Conservation (phyloP, 1,284 basidiomycete genomes). For the Sanguinoderma infundibulare region DNA sequence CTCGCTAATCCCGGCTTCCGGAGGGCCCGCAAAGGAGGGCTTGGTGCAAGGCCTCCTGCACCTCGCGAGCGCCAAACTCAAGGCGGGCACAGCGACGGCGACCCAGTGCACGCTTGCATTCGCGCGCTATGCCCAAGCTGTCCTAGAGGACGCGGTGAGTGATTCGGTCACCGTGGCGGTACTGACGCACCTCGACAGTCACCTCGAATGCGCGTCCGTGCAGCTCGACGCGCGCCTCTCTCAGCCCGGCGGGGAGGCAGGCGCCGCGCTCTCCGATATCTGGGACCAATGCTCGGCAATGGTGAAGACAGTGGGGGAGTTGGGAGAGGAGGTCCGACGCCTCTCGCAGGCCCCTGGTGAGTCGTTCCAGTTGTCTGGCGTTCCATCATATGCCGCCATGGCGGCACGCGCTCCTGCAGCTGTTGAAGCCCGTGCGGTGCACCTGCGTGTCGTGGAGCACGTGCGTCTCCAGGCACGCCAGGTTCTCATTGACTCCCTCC, state of each 20-base stretch:
- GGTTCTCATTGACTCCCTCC: background rate
- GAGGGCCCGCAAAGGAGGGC: background rate
- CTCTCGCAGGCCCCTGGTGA: background rate
- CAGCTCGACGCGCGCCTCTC: background rate
- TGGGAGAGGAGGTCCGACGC: background rate
- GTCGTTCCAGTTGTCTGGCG: too few relatives aligned
- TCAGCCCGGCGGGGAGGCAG: fast-evolving
- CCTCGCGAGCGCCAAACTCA: too few relatives aligned
- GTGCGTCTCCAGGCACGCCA: background rate
- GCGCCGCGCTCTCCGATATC: too few relatives aligned
- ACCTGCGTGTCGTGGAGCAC: background rate
- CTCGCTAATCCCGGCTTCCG: background rate
- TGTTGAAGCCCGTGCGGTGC: background rate
- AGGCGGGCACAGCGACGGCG: background rate
- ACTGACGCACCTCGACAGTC: background rate
- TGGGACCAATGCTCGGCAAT: too few relatives aligned
- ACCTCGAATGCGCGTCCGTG: background rate
- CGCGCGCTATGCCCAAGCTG: background rate
- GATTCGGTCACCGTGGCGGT: background rate
- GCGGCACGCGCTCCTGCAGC: background rate
- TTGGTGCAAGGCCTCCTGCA: background rate
- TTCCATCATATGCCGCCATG: background rate
- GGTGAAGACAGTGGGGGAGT: background rate
- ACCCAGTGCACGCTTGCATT: background rate
- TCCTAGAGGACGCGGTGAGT: background rate